These are phyloP conservation scores for Crucibulum laeve DNA, from an alignment of 768 basidiomycete species.

Conservation along the genomic window DNA sequence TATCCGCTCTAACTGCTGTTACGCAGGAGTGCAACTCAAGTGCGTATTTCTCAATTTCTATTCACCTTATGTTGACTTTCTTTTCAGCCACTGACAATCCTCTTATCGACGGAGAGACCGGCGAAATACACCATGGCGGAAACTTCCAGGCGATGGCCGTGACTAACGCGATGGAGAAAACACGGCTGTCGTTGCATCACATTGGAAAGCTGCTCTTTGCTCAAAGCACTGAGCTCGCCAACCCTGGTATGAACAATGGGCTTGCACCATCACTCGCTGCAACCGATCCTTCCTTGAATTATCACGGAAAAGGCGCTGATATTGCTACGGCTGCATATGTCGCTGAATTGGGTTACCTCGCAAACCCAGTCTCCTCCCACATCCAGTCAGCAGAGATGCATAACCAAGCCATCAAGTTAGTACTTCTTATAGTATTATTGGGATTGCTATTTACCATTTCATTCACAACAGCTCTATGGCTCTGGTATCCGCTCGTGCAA, in stretches of 20 bases:
- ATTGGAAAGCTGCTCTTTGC: constrained; percentile 70
- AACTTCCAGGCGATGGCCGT: constrained; percentile 88
- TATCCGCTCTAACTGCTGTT: constrained; percentile 53
- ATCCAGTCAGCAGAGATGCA: constrained; percentile 85
- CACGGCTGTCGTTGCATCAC: constrained; percentile 65
- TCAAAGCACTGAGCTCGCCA: constrained; percentile 70
- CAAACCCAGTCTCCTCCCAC: constrained; percentile 74
- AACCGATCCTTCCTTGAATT: constrained; percentile 72
- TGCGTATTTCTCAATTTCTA: constrained; percentile 27
- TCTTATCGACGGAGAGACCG: constrained; percentile 64
- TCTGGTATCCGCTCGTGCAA: constrained; percentile 71
- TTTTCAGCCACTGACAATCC: constrained; percentile 79
- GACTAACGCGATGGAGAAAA: constrained; percentile 82
- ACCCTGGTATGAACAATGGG: constrained; percentile 78
- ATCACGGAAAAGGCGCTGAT: constrained; percentile 75
- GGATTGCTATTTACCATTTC: constrained; percentile 3
- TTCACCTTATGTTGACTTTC: constrained; percentile 4
- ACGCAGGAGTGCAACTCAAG: constrained; percentile 78
- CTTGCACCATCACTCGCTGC: constrained; percentile 72
- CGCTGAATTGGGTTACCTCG: constrained; percentile 72
- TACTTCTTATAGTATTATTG: constrained; percentile 5
- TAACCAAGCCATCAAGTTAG: constrained; percentile 80
- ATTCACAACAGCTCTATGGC: constrained; percentile 43
- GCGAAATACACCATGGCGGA: constrained; percentile 69
- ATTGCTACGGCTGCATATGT: constrained; percentile 82